Base-by-base conservation (phyloP, 768 basidiomycete species). In the Fomitopsis serialis region DNA sequence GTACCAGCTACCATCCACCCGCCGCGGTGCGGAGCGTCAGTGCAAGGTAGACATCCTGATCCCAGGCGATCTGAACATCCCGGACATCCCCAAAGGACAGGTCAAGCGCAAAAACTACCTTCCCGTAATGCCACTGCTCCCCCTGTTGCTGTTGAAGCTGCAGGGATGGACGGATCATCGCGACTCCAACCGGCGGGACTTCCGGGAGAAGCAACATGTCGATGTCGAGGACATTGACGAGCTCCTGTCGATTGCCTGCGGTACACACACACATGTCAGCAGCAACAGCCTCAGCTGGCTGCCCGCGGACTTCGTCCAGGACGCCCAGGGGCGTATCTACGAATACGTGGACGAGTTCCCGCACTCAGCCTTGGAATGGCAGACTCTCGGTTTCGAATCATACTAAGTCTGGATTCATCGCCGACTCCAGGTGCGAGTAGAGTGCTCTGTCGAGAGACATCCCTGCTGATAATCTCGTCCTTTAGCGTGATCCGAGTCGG, bases 221-320 rank as follows among this genome's bases (percentile, higher is more conserved):
- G 77, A 78, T 56, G 71, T 65, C 21, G 53, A 58, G 12, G 77
- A 78, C 54, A 69, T 79, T 22, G 47, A 52, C 4, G 66, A 73
- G 44, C 54, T 77, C 24, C 62, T 78, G 50, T 50, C 61, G 17
- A 56, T 76, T 13, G 71, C 70, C 12, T 29, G 47, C 25, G 48
- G 50, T 2, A 35, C 45, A 15, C 47, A 40, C 12, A 37, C 47
- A 21, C 15, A 25, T 23, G 21, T 54, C 2, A 25, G 45, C 45
- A 48, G 53, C 47, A 27, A 34, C 3, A 51, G 47, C 17, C 23
- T 53, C 6, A 11, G 12, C 32, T 62, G 61, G 61, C 11, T 62
- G 34, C 61, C 56, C 32, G 17, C 17, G 9, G 43, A 24, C 17
- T 52, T 62, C 22, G 22, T 55, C 12, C 22, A 48, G 3, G 45